Evolutionary conservation across 352 stramenopile genomes (phyloP).

Genomic region (Globisporangium spinosum): DNA sequence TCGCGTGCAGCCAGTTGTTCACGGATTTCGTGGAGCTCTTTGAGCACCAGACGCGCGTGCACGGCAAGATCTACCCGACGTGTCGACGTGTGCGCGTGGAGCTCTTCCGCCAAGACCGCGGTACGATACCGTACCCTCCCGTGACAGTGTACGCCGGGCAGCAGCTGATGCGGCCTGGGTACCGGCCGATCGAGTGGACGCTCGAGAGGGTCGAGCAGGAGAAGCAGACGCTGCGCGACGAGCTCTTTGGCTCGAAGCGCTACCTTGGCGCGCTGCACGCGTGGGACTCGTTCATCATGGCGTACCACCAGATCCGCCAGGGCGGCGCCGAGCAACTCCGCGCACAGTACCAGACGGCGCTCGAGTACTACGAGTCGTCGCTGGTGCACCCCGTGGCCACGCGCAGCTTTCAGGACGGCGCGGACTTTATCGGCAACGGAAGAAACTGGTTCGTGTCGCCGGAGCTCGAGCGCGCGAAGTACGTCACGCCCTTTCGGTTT

Average conservation of each 20-base stretch:
- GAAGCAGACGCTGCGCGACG: constrained; percentile 22
- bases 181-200: constrained; percentile 40
- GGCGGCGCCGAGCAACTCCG: constrained; percentile 39
- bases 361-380: constrained; percentile 58
- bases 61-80: constrained; percentile 38
- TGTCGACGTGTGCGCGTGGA: constrained; percentile 38
- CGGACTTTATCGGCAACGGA: constrained; percentile 30
- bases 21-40: constrained; percentile 36
- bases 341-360: constrained; percentile 46
- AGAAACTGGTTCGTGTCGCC: constrained; percentile 45
- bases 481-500: constrained; percentile 10
- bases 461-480: constrained; percentile 8
- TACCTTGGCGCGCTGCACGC: constrained; percentile 12
- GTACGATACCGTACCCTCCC: constrained; percentile 29
- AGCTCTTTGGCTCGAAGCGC: constrained; percentile 20
- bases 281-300: constrained; percentile 32
- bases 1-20: constrained; percentile 30
- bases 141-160: constrained; percentile 51
- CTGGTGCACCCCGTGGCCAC: constrained; percentile 34
- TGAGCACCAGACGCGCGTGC: constrained; percentile 54
- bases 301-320: constrained; percentile 36
- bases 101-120: constrained; percentile 33
- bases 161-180: constrained; percentile 34
- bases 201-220: constrained; percentile 44
- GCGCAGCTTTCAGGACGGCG: constrained; percentile 29